Percentiles rank a stretch among this genome's conserved stretches.
These are phyloP conservation scores for Stephania yunnanensis DNA, from an alignment of 164 flowering plant genomes.

Conservation along the genomic window DNA sequence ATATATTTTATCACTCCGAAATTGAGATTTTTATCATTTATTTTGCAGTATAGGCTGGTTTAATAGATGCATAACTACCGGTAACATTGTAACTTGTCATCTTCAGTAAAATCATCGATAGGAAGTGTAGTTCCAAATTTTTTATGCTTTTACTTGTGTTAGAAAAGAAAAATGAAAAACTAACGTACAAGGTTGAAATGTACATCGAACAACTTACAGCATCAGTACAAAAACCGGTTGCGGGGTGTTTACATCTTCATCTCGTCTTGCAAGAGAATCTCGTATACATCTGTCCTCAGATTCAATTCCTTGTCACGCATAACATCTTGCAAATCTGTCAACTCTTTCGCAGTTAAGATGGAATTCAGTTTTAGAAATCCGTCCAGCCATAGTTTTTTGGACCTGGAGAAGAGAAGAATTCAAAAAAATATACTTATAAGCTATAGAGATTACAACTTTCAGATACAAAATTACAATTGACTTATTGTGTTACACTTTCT, in stretches of 20 bases:
- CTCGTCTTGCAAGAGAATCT: conserved; percentile 87
- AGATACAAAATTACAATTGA: neutral
- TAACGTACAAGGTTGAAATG: neutral
- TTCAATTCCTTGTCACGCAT: conserved; percentile 93
- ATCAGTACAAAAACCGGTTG: neutral
- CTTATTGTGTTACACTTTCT: neutral
- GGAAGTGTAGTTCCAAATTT: neutral
- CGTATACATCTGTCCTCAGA: conserved; percentile 89
- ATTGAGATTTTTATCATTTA: neutral
- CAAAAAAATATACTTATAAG: neutral
- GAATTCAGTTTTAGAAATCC: conserved; percentile 60
- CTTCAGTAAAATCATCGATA: neutral
- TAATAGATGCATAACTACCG: neutral
- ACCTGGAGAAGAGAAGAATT: conserved; percentile 37
- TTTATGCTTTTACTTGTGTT: neutral
- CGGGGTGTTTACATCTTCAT: conserved; percentile 8
- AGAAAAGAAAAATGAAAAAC: neutral
- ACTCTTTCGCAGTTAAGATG: conserved; percentile 63
- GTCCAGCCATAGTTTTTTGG: conserved; percentile 92
- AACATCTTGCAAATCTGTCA: conserved; percentile 93
- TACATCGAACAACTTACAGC: neutral
- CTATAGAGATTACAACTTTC: neutral
- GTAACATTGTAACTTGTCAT: neutral
- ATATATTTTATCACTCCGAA: no score
- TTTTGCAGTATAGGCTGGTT: neutral